These are phyloP conservation scores for Dillenia turbinata DNA, from an alignment of 164 flowering plant genomes.

Conservation along the genomic window DNA sequence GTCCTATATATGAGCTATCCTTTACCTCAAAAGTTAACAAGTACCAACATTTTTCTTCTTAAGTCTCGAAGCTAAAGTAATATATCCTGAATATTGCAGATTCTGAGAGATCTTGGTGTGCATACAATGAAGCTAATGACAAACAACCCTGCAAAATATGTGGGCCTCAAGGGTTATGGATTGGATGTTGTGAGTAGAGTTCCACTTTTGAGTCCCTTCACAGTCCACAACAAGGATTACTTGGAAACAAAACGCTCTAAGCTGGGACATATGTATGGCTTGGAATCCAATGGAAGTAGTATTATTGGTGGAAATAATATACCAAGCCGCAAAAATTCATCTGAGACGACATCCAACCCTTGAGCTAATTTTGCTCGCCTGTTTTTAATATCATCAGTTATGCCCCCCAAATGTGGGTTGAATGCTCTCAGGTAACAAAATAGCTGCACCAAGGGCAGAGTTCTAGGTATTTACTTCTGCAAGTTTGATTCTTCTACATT, in stretches of 20 bases:
- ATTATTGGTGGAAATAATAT: slow-evolving; percentile 22
- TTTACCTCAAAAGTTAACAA: too few species aligned
- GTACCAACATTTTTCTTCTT: too few species aligned
- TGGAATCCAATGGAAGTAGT: slow-evolving; percentile 30
- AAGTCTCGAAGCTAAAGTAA: neutral
- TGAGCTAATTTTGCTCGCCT: too few species aligned
- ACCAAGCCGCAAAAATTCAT: neutral
- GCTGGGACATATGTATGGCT: slow-evolving; percentile 87
- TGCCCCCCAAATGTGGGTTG: too few species aligned
- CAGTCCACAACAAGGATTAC: slow-evolving; percentile 77
- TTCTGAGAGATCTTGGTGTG: slow-evolving; percentile 86
- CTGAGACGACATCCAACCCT: slow-evolving; percentile 11
- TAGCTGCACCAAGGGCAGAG: too few species aligned
- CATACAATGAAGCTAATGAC: slow-evolving; percentile 92
- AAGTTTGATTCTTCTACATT: too few species aligned
- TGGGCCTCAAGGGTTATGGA: slow-evolving; percentile 91
- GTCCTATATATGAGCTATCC: too few species aligned
- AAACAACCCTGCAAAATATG: slow-evolving; percentile 91
- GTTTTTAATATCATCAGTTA: too few species aligned
- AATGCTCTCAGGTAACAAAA: too few species aligned
- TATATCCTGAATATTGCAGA: slow-evolving; percentile 45
- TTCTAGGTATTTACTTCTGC: too few species aligned
- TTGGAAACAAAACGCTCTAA: slow-evolving; percentile 83
- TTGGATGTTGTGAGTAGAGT: slow-evolving; percentile 72
- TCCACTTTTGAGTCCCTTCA: slow-evolving; percentile 70